Conservation (phyloP, 495 filamentous ascomycete species). For the Entonaema liquescens region DNA sequence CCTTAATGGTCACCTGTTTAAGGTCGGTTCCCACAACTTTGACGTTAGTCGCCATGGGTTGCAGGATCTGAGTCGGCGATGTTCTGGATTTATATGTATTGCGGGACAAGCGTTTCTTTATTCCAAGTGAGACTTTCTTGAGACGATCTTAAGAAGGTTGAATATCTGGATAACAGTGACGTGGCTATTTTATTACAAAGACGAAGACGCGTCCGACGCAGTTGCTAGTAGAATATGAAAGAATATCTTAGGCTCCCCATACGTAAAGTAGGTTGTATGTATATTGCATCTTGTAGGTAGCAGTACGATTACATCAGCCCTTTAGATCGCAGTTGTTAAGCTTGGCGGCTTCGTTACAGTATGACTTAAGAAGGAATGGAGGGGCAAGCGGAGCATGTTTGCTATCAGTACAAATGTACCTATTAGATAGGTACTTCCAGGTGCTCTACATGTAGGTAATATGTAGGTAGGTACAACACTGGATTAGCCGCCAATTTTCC, state of each 20-base stretch:
- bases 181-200: not conserved
- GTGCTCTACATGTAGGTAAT: too few species aligned
- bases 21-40: slow-evolving; percentile 83
- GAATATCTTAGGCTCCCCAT: slow-evolving; percentile 2
- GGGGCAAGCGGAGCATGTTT: slow-evolving; percentile 15
- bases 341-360: slow-evolving; percentile 37
- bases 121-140: not conserved
- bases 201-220: not conserved
- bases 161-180: not conserved
- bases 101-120: not conserved
- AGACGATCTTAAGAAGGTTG: not conserved
- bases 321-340: not conserved
- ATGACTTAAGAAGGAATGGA: slow-evolving; percentile 35
- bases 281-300: not conserved
- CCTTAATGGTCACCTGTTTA: slow-evolving; percentile 79
- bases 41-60: slow-evolving; percentile 84
- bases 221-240: slow-evolving; percentile 24
- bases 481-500: slow-evolving; percentile 22
- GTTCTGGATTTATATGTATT: not conserved
- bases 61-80: slow-evolving; percentile 4
- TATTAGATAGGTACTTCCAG: not conserved
- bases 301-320: slow-evolving; percentile 30
- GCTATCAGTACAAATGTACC: not conserved
- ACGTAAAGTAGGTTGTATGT: not conserved
- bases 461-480: too few species aligned